A percentile compares a stretch with the other conserved stretches of the same genome.
phyloP scores from a whole-genome alignment of 75 land plant species.

The Chamaecyparis obtusa region DNA sequence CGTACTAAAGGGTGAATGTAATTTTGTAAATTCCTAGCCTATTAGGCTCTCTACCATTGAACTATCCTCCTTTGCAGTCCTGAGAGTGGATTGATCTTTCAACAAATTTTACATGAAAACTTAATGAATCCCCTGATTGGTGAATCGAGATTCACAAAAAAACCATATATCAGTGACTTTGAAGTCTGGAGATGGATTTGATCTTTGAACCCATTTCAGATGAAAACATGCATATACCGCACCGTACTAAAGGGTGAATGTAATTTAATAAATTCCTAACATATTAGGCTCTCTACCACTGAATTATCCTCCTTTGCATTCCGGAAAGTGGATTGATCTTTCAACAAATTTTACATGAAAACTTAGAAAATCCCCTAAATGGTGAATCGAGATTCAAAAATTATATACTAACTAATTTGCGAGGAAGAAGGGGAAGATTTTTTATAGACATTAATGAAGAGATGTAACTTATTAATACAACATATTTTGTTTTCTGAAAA shows the following conservation, averaged over 20 bases:
- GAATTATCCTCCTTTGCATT: neutral
- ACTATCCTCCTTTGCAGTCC: neutral
- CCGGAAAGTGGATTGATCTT: neutral
- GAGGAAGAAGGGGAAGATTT: neutral
- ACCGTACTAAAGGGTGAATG: neutral
- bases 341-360: neutral
- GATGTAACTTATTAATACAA: too few species aligned
- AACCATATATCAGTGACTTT: neutral
- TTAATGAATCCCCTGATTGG: neutral
- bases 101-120: neutral
- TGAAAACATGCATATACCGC: neutral
- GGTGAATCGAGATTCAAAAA: neutral
- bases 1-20: neutral
- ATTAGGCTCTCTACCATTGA: too few species aligned
- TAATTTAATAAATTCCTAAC: neutral
- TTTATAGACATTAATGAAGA: too few species aligned
- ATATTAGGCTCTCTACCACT: too few species aligned
- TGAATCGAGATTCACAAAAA: neutral
- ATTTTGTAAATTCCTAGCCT: neutral
- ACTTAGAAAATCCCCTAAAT: neutral
- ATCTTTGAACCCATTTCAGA: neutral
- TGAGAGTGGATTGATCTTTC: neutral
- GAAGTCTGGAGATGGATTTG: neutral
- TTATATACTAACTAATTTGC: neutral
- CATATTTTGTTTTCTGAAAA: neutral